These are phyloP conservation scores for Hypocrella siamensis DNA, from an alignment of 2,329 filamentous ascomycete genomes.

Conservation along the genomic window DNA sequence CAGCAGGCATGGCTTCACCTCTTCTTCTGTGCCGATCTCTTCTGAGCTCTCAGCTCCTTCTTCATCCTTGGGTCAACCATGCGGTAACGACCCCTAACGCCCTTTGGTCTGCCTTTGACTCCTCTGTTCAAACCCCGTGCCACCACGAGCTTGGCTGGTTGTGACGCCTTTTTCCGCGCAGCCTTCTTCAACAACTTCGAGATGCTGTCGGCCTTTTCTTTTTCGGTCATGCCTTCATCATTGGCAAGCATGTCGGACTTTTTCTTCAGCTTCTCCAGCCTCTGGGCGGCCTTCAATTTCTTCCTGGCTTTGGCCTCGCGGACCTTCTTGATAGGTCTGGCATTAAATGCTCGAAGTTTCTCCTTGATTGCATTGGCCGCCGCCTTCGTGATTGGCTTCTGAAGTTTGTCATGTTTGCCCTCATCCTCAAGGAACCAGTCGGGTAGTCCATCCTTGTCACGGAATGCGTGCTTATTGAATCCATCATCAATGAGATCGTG, in stretches of 20 bases:
- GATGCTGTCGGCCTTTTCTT: conserved; percentile 84
- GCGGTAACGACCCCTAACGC: conserved; percentile 92
- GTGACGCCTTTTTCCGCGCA: conserved; percentile 71
- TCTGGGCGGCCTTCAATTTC: conserved; percentile 87
- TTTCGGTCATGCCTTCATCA: conserved; percentile 86
- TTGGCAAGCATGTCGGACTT: conserved; percentile 83
- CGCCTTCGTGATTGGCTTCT: conserved; percentile 77
- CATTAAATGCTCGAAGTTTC: conserved; percentile 83
- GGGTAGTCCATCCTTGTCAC: conserved; percentile 78
- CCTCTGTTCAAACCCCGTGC: conserved; percentile 73
- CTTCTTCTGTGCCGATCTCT: conserved; percentile 61
- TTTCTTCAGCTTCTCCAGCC: conserved; percentile 88
- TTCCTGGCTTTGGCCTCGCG: conserved; percentile 91
- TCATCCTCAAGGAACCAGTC: conserved; percentile 99
- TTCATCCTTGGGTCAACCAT: conserved; percentile 93
- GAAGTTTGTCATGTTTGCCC: conserved; percentile 60
- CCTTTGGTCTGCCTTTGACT: conserved; percentile 71
- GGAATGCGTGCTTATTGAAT: conserved; percentile 86
- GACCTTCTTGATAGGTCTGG: conserved; percentile 97
- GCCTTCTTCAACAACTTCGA: conserved; percentile 67
- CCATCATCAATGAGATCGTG: conserved; percentile 75
- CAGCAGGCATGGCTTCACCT: conserved; percentile 4
- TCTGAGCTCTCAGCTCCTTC: conserved; percentile 84
- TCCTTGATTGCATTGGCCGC: conserved; percentile 87
- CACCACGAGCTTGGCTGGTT: conserved; percentile 75